These are phyloP conservation scores for Mycena sp. DNA, from an alignment of 1,284 basidiomycete species.

Conservation along the genomic window DNA sequence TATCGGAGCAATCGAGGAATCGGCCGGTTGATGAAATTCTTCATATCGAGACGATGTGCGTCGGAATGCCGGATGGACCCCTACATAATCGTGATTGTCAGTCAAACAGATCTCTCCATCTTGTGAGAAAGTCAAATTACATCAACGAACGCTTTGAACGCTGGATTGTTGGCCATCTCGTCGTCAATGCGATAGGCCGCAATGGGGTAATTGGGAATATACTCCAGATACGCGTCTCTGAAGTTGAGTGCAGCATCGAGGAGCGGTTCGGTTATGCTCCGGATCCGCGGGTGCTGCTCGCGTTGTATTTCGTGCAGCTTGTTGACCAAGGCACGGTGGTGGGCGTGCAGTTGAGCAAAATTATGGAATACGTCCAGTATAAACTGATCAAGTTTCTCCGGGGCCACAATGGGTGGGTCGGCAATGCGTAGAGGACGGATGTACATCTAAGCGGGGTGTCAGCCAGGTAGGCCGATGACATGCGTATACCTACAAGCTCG, in stretches of 20 bases:
- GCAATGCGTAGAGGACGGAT: slow-evolving; percentile 77
- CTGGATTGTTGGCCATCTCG: slow-evolving; percentile 82
- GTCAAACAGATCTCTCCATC: slow-evolving; percentile 3
- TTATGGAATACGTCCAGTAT: slow-evolving; percentile 95
- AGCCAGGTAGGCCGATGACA: slow-evolving; percentile 10
- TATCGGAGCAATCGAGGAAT: slow-evolving; percentile 91
- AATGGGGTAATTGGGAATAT: slow-evolving; percentile 94
- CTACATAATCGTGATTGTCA: slow-evolving; percentile 45
- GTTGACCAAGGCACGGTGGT: slow-evolving; percentile 85
- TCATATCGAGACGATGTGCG: slow-evolving; percentile 84
- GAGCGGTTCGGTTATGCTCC: slow-evolving; percentile 86
- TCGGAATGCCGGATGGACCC: slow-evolving; percentile 76
- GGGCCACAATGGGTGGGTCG: slow-evolving; percentile 80
- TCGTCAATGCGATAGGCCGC: slow-evolving; percentile 92
- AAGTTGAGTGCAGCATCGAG: slow-evolving; percentile 93
- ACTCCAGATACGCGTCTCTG: slow-evolving; percentile 92
- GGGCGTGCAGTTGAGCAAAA: slow-evolving; percentile 79
- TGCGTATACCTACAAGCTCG: slow-evolving; percentile 45
- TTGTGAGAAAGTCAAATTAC: slow-evolving; percentile 51
- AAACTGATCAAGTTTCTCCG: slow-evolving; percentile 80
- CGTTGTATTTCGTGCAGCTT: slow-evolving; percentile 88
- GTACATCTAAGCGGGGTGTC: slow-evolving; percentile 70
- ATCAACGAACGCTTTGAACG: slow-evolving; percentile 87
- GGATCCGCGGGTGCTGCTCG: slow-evolving; percentile 89
- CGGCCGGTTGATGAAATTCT: slow-evolving; percentile 89